These are phyloP conservation scores for Barnettozyma botsteinii DNA, from an alignment of 805 yeast genomes.

Conservation along the genomic window DNA sequence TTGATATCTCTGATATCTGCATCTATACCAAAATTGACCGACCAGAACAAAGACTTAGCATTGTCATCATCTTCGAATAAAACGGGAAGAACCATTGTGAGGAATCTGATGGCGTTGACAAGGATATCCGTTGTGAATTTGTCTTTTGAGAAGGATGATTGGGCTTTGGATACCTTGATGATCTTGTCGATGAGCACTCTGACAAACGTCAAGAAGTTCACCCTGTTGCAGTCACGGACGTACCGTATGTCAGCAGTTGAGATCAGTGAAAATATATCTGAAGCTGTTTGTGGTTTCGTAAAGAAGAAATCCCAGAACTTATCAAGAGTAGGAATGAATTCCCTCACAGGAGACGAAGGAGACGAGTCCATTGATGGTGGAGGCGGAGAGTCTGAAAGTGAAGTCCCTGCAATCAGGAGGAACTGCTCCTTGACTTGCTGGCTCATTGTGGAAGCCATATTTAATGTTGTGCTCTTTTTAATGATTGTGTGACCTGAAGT, in stretches of 20 bases:
- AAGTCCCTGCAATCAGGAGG: background rate
- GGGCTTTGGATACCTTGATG: conserved; percentile 15
- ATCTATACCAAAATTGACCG: conserved; percentile 1
- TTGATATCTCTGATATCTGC: conserved; percentile 4
- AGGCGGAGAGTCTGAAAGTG: background rate
- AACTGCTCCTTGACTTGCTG: conserved; percentile 1
- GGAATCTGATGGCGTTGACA: conserved; percentile 56
- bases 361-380: background rate
- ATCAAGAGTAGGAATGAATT: conserved; percentile 21
- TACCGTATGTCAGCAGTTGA: conserved; percentile 52
- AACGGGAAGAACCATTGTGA: conserved; percentile 63
- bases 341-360: background rate
- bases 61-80: conserved; percentile 47
- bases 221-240: conserved; percentile 51
- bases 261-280: conserved; percentile 54
- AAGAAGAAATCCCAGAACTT: conserved; percentile 43
- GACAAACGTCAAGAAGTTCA: conserved; percentile 53
- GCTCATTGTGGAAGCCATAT: background rate
- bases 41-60: conserved; percentile 6
- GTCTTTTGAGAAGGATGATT: background rate
- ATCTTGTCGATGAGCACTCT: conserved; percentile 32
- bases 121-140: conserved; percentile 28
- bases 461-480: background rate
- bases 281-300: conserved; percentile 43
- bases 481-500: background rate